Conservation (phyloP, 1,284 basidiomycete genomes). For the Irpex lacteus region DNA sequence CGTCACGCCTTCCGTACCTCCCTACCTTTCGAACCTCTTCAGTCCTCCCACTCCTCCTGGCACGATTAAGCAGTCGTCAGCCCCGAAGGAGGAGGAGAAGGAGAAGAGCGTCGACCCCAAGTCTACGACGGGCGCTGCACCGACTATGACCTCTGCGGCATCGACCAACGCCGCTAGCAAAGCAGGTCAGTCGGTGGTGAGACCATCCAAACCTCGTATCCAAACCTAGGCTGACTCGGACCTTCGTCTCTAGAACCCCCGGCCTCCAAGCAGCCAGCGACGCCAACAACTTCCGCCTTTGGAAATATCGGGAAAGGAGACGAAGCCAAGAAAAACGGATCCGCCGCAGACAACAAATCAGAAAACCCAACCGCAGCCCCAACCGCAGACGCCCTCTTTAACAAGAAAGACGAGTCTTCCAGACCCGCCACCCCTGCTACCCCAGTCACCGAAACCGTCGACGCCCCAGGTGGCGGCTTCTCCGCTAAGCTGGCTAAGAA, state of each 20-base stretch:
- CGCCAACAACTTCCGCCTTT: neutral
- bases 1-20: neutral
- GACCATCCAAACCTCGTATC: slow-evolving; percentile 5
- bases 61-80: neutral
- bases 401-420: slow-evolving; percentile 5
- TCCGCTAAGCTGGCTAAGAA: neutral
- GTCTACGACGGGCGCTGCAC: neutral
- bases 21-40: slow-evolving; percentile 6
- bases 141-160: slow-evolving; percentile 1
- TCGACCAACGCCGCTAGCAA: slow-evolving; percentile 1
- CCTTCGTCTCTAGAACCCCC: neutral
- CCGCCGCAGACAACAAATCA: neutral
- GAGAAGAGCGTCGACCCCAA: neutral
- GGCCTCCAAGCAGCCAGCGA: neutral
- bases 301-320: slow-evolving; percentile 3
- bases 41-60: neutral
- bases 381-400: neutral
- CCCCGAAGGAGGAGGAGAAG: slow-evolving; percentile 1
- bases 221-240: neutral
- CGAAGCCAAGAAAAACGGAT: neutral
- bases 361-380: neutral
- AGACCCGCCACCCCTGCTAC: slow-evolving; percentile 11
- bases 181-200: slow-evolving; percentile 15
- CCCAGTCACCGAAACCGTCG: neutral
- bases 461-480: neutral